Conservation (phyloP, 768 basidiomycete genomes). For the Hemileccinum rubropunctum region DNA sequence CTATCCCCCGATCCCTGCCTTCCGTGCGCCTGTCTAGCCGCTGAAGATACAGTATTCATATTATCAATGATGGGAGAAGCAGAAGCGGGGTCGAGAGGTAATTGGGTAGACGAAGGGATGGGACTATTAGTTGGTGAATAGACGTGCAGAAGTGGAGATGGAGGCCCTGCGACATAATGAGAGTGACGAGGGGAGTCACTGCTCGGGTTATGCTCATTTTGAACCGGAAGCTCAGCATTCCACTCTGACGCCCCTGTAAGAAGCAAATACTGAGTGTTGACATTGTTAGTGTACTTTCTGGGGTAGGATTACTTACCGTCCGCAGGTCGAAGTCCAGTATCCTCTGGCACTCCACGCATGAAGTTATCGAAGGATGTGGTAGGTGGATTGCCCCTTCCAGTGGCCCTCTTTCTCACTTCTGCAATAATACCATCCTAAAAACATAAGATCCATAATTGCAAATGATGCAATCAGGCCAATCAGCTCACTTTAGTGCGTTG, state of each 20-base stretch:
- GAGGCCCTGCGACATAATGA: not conserved
- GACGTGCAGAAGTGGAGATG: not conserved
- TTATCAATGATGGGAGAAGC: not conserved
- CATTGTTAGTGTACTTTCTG: not conserved
- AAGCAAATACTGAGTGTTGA: not conserved
- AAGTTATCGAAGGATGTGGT: not conserved
- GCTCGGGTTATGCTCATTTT: not conserved
- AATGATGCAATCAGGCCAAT: not conserved
- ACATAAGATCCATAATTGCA: not conserved
- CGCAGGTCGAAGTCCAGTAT: not conserved
- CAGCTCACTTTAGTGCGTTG: slow-evolving; percentile 4
- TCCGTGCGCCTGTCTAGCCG: not conserved
- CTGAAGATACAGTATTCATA: not conserved
- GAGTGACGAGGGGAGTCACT: not conserved
- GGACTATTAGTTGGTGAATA: not conserved
- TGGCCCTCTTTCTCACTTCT: slow-evolving; percentile 2
- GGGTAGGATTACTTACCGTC: not conserved
- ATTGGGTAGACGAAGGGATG: not conserved
- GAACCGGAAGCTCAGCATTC: not conserved
- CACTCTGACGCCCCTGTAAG: not conserved
- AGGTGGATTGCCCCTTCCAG: not conserved
- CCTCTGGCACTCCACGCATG: not conserved
- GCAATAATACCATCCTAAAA: slow-evolving; percentile 4
- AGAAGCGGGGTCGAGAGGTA: not conserved
- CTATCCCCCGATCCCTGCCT: not conserved